A percentile compares a stretch with the other conserved stretches of the same genome.
phyloP scores from a whole-genome alignment of 2,329 filamentous ascomycete species.

The Cryphonectria carpinicola region DNA sequence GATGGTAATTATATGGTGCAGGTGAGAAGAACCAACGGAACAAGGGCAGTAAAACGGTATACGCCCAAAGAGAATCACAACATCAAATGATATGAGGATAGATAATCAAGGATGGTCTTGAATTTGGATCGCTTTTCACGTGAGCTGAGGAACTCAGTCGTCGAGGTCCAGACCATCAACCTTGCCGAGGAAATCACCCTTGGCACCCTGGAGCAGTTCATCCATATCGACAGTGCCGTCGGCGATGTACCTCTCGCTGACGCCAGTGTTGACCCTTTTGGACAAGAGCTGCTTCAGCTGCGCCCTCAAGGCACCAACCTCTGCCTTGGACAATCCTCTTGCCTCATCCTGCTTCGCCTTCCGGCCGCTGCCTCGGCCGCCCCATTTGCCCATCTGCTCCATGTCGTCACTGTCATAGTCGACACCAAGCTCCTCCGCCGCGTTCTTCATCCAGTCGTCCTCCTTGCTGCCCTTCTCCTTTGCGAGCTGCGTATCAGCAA shows the following conservation, averaged over 20 bases:
- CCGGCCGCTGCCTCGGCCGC: constrained; percentile 72
- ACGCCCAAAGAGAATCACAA: not conserved
- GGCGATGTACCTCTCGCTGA: constrained; percentile 85
- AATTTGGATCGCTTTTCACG: not conserved
- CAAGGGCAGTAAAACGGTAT: not conserved
- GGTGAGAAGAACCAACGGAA: not conserved
- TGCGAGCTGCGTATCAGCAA: constrained; percentile 80
- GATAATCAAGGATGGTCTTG: not conserved
- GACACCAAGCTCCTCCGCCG: constrained; percentile 90
- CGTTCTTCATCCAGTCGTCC: constrained; percentile 80
- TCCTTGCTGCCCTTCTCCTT: constrained; percentile 87
- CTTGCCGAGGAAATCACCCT: constrained; percentile 68
- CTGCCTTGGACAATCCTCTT: constrained; percentile 69
- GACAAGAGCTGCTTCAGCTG: constrained; percentile 73
- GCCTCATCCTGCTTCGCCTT: constrained; percentile 77
- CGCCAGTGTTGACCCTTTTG: constrained; percentile 80
- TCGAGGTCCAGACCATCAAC: constrained; percentile 48
- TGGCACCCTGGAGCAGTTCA: constrained; percentile 66
- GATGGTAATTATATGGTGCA: not conserved
- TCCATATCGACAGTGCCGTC: constrained; percentile 84
- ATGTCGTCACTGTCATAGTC: constrained; percentile 93
- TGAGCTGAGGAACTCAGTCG: constrained; percentile 17
- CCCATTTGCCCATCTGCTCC: constrained; percentile 63
- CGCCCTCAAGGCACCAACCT: constrained; percentile 70
- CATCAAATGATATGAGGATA: not conserved